Percentiles rank a stretch among this genome's conserved stretches.
Evolutionary conservation across 2,329 filamentous ascomycete species (phyloP).

Genomic region (Sporothrix globosa): DNA sequence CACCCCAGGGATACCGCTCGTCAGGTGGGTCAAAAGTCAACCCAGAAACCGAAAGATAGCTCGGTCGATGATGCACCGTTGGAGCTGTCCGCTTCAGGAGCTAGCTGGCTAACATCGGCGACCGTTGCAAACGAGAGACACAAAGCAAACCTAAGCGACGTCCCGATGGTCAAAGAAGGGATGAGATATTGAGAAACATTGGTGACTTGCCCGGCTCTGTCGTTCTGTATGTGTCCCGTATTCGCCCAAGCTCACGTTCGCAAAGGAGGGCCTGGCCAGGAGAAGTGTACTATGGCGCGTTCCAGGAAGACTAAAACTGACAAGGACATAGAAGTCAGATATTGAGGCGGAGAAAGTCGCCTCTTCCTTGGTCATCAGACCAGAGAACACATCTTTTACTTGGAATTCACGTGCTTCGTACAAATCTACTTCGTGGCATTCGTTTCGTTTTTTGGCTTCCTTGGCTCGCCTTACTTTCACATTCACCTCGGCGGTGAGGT

Average conservation of each 20-base stretch:
- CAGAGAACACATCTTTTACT: neutral
- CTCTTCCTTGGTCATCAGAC: neutral
- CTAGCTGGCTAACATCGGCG: neutral
- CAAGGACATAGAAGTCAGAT: neutral
- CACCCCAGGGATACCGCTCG: neutral
- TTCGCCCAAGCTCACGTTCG: neutral
- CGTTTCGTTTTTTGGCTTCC: neutral
- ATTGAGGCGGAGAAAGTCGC: neutral
- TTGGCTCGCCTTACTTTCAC: neutral
- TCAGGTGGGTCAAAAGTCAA: neutral
- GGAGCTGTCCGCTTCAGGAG: conserved; percentile 1
- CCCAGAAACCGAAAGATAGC: neutral
- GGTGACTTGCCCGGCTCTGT: neutral
- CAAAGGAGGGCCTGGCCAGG: neutral
- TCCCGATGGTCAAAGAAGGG: neutral
- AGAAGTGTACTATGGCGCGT: neutral
- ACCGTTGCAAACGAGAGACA: neutral
- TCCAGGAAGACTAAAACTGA: neutral
- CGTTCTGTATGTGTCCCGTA: neutral
- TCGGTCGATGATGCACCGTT: conserved; percentile 18
- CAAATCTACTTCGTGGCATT: neutral
- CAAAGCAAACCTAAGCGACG: neutral
- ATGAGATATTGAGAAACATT: neutral
- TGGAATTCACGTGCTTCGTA: no score
- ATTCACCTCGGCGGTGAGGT: neutral